Evolutionary conservation across 1,284 basidiomycete genomes (phyloP), one percentile per base, ranked within the genome.

Genomic region (Ustilago xerochloae): DNA sequence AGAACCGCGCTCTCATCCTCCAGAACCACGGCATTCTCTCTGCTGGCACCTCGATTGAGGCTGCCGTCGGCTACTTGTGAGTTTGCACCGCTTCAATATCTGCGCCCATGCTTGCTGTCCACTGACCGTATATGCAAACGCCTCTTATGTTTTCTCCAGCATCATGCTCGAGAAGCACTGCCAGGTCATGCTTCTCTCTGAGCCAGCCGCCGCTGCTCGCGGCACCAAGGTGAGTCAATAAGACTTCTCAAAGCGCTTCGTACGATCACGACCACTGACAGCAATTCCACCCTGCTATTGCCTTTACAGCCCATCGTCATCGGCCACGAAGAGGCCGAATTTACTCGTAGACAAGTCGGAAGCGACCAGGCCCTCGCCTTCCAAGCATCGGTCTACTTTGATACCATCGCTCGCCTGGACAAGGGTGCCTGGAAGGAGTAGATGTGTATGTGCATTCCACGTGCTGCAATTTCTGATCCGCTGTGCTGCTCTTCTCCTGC

Each of bases 1-100:
- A 86, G 46, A 84, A 85, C 58, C 83, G 82, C 57, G 82, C 85
- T 7, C 58, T 86, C 41, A 82, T 86, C 48, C 55, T 86, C 26
- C 86, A 90, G 83, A 91, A 90, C 55, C 80, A 82, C 54, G 90
- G 90, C 10, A 83, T 89, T 35, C 86, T 90, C 50, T 86, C 88
- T 7, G 86, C 87, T 24, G 86, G 86, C 38, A 77, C 76, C 30
- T 81, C 85, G 24, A 86, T 87, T 55, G 87, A 87, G 63, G 80
- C 85, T 6, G 85, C 87, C 2, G 82, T 87, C 10, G 84, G 84
- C 63, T 86, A 85, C 57, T 75, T 71, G 53, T 60, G 18, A 59
- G 63, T 65, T 3, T 20, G 1, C 15, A 20, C 24, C 28, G 7
- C 20, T 20, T n/a, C 4, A 24, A 18, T 7, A 15, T n/a, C 4